Evolutionary conservation across 75 land plant species (phyloP), one percentile per base, ranked within the genome.

Genomic region (Pinus albicaulis): DNA sequence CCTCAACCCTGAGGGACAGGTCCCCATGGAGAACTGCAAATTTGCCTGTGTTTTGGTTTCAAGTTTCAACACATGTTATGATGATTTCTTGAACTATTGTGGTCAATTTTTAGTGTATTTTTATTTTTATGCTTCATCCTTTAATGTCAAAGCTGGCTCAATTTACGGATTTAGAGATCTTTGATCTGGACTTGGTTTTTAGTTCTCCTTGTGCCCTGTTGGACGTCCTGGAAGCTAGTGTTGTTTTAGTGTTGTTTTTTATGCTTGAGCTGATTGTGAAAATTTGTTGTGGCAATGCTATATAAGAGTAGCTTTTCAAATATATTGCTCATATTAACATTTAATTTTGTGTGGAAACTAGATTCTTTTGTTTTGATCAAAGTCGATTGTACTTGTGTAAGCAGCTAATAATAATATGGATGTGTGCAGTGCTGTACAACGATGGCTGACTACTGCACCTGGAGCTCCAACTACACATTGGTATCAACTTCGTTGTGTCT

Each of bases 391-490:
- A 48, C 12, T 55, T 56, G 26, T 7, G 15, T 16, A 44, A 6
- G 28, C 15, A 25, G 59, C 74, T 73, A 77, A 74, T 20, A 38
- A 74, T 11, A 41, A n/a, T 20, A 20, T 6, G 24, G 2, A 41
- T 19, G 10, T 68, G 10, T 68, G 52, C 89, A 96, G 99, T 73
- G 76, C 86, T 59, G 91, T 93, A 12, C 94, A 77, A 76, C 77
- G 99, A 28, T 96, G 97, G 99, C 87, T 96, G 55, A 88, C 92
- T 12, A 96, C 99, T 68, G 99, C 97, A 19, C 99, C 99, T 55
- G 99, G 99, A 60, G 81, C 92, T 20, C 99, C 97, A 5, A 96
- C 99, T 41, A 96, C 99, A 20, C 99, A 96, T 72, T 96, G 99
- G 99, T 96, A 96, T 77, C 99, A 96, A 65, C 76, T 96, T 25